Evolutionary conservation across 2,329 filamentous ascomycete species (phyloP).

Genomic region (Pseudogymnoascus sp.): DNA sequence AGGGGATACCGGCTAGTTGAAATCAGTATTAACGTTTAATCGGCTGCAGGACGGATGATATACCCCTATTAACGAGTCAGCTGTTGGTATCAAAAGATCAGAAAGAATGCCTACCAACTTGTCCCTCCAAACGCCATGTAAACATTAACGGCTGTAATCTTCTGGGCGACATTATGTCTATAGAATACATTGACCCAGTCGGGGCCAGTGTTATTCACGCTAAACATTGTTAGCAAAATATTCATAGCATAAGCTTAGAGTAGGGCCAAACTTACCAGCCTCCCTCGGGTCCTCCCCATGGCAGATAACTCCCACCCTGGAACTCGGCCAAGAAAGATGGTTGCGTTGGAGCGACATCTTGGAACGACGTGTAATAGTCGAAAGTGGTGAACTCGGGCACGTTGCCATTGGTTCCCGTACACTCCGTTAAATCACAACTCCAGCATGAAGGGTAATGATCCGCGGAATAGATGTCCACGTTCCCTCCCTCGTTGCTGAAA

Average conservation of each 20-base stretch:
- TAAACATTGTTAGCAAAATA: constrained; percentile 27
- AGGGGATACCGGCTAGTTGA: constrained; percentile 42
- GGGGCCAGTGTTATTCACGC: constrained; percentile 41
- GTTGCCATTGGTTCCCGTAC: constrained; percentile 51
- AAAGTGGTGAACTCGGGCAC: constrained; percentile 42
- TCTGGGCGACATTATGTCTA: constrained; percentile 52
- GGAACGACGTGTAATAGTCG: constrained; percentile 29
- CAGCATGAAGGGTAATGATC: constrained; percentile 53
- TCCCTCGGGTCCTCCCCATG: neutral
- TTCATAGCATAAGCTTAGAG: constrained; percentile 21
- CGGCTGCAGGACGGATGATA: neutral
- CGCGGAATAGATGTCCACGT: constrained; percentile 46
- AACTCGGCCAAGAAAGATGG: constrained; percentile 50
- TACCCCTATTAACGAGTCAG: neutral
- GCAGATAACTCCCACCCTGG: constrained; percentile 47
- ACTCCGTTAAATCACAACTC: constrained; percentile 56
- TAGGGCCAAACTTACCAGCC: too few species aligned
- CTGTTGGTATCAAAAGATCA: neutral
- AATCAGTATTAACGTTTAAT: neutral
- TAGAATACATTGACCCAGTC: constrained; percentile 60
- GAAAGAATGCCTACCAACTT: constrained; percentile 38
- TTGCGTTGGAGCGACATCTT: constrained; percentile 22
- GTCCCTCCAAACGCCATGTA: constrained; percentile 63
- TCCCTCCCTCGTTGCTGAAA: constrained; percentile 48
- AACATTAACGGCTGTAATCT: constrained; percentile 51